Base-by-base conservation (phyloP, 2,329 filamentous ascomycete species). In the Venturia asperata region DNA sequence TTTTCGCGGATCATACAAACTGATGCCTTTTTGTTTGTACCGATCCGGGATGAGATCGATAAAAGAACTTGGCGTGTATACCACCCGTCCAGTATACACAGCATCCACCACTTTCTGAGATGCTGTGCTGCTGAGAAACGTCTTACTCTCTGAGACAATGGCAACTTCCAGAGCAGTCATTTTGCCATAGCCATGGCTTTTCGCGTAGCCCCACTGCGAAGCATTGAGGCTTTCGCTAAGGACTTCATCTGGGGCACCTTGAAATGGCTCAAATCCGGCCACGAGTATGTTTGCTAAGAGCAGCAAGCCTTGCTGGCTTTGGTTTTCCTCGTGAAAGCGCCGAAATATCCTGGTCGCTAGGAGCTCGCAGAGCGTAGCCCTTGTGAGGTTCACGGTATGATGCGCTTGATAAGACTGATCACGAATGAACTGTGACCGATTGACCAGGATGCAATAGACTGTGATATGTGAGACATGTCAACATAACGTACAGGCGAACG, bases 381-480 rank as follows among this genome's bases (percentile, higher is more conserved):
- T 83, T 6, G 90, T 91, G 67, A 86, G 86, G 73, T 91, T 88
- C 67, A 94, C 90, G 67, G 91, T 93, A 67, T 90, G 86, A 72
- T 91, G 90, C 70, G 85, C 84, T 71, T 90, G 83, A 70, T 88
- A 87, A 13, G 85, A 82, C 73, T 94, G 90, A 74, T 94, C 89
- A 65, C 88, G 83, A 30, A 92, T 79, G 71, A 94, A 94, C 72
- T 92, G 88, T 42, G 86, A 85, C 17, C 90, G 84, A 71, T 95
- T 94, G 69, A 94, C 90, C 27, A 95, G 82, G 67, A 95, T 78
- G 73, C 90, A 93, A 74, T 93, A 94, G 13, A 94, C 89, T 87
- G 49, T 30, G 47, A 24, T 6, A 56, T 61, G 49, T 43, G 39
- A 41, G 39, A 41, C 39, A 41, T 41, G 39, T 41, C 39, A 41